A percentile compares a stretch with the other conserved stretches of the same genome.
These are phyloP conservation scores for Casuarina cunninghamiana DNA, from an alignment of 306 rosid species.

Conservation along the genomic window DNA sequence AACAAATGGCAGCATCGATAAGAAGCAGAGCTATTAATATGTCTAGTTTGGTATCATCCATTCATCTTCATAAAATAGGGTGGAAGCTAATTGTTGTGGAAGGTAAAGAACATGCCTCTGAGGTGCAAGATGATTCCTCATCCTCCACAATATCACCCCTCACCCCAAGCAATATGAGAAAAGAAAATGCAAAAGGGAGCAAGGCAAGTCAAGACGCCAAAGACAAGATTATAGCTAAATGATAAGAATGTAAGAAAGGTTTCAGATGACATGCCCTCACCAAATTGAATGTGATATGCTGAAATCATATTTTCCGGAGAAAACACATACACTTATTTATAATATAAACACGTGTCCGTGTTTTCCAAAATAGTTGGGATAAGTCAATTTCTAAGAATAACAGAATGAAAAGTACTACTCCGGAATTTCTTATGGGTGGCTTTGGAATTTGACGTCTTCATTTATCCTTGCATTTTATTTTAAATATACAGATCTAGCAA, in stretches of 20 bases:
- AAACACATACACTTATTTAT: neutral
- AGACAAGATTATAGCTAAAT: neutral
- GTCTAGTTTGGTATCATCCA: neutral
- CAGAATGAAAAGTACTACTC: neutral
- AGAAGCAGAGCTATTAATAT: neutral
- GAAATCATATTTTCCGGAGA: neutral
- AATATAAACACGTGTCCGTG: too few relatives aligned
- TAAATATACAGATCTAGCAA: neutral
- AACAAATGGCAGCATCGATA: slow-evolving; percentile 1
- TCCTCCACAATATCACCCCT: too few relatives aligned
- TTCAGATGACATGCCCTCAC: neutral
- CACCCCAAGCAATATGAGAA: neutral
- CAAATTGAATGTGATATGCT: neutral
- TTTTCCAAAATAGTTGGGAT: neutral
- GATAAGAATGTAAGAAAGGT: neutral
- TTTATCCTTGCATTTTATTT: neutral
- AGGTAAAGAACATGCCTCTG: neutral
- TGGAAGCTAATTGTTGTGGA: neutral
- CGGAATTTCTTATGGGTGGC: too few relatives aligned
- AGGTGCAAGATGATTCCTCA: neutral
- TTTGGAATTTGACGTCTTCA: neutral
- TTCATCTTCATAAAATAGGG: neutral
- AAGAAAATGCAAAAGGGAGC: neutral
- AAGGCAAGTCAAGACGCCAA: neutral
- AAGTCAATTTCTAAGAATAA: neutral